phyloP scores from a whole-genome alignment of 441 rosid genomes.

The Hura crepitans region DNA sequence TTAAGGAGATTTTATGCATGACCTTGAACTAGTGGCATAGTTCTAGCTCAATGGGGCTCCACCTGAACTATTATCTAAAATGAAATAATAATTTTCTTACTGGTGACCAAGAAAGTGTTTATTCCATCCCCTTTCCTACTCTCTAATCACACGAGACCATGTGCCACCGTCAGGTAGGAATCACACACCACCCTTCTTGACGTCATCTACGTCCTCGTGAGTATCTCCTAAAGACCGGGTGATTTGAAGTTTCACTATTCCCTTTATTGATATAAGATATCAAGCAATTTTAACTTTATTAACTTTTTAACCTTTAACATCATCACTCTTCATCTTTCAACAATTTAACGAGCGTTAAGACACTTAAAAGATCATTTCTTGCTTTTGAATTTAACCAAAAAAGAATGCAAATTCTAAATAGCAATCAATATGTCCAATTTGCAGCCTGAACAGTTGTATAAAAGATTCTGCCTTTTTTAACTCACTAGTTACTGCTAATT shows the following conservation, averaged over 20 bases:
- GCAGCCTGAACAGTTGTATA: background rate
- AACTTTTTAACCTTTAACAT: constrained; percentile 2
- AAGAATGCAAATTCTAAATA: background rate
- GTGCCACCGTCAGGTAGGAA: constrained; percentile 34
- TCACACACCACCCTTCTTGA: constrained; percentile 20
- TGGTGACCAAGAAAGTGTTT: constrained; percentile 7
- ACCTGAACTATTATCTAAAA: constrained; percentile 19
- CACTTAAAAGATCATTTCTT: constrained; percentile 7
- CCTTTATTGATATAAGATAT: constrained; percentile 11
- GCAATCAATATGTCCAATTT: background rate
- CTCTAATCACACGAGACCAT: constrained; percentile 32
- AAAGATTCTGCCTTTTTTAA: background rate
- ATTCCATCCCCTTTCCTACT: constrained; percentile 26
- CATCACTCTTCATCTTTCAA: background rate
- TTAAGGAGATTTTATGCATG: constrained; percentile 10
- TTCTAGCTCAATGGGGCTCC: constrained; percentile 23
- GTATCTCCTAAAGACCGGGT: constrained; percentile 21
- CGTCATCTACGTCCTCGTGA: constrained; percentile 24
- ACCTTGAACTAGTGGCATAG: constrained; percentile 13
- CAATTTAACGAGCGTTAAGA: constrained; percentile 2
- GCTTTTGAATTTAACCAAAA: background rate
- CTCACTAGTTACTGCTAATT: constrained; percentile 8
- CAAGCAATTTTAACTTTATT: constrained; percentile 3
- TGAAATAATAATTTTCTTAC: constrained; percentile 16
- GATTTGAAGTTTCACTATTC: constrained; percentile 8